Evolutionary conservation across 1,284 basidiomycete genomes (phyloP), one percentile per base, ranked within the genome.

Genomic region (Fomitopsis betulina): DNA sequence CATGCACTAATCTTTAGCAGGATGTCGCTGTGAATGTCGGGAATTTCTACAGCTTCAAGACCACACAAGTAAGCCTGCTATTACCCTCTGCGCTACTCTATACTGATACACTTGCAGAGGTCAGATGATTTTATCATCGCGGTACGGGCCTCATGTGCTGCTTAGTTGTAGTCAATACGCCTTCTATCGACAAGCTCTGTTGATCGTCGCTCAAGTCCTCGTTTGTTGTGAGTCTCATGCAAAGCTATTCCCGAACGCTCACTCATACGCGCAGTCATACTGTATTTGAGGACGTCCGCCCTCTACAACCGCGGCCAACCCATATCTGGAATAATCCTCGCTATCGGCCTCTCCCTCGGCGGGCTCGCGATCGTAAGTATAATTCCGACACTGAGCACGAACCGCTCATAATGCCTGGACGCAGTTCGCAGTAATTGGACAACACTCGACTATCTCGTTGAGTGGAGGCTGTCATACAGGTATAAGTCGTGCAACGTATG

Each of bases 201-300:
- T 72, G 49, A 63, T 72, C 42, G 54, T 61, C 25, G 65, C 66
- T 25, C 69, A 72, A 57, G 63, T 70, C 19, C 61, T 72, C 10
- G 70, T 72, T 21, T 66, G 64, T 54, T 56, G 70, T 70, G 56
- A 40, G 70, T 58, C 7, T 42, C 12, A 35, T 23, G 23, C 32
- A 17, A 43, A 10, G 17, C 39, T 12, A 27, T 45, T 9, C n/a
- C 21, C 23, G 10, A n/a, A 37, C 7, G 25, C 5, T 25, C 51
- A n/a, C 54, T 61, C 17, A 58, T 42, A 32, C 33, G 12, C 17
- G 19, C n/a, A 69, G 69, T 64, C 17, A 62, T 68, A 8, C 60
- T 67, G 30, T 65, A 63, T 43, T 56, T 72, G 54, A 62, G 70
- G 25, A 70, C 67, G 10, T 69, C 63, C 52, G 70, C 70, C 9